phyloP scores from a whole-genome alignment of 1,139 yeast species.

The Zygosaccharomyces sapae region DNA sequence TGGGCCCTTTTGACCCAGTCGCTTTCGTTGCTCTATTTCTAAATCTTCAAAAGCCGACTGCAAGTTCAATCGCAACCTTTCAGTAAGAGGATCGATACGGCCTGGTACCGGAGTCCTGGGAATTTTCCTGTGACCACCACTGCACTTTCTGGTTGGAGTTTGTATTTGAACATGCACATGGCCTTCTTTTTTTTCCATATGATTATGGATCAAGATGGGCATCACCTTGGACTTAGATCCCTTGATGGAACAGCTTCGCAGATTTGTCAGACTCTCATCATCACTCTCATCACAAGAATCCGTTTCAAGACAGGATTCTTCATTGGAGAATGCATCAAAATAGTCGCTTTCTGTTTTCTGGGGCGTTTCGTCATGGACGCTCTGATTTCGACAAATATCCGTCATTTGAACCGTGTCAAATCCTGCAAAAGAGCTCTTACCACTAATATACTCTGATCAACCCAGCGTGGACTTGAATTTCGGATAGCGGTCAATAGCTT shows the following conservation, averaged over 20 bases:
- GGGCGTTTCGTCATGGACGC: background rate
- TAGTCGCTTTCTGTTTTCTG: constrained; percentile 1
- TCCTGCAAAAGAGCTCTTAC: background rate
- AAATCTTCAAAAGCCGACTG: background rate
- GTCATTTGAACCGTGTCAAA: background rate
- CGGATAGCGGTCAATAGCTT: background rate
- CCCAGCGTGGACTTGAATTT: background rate
- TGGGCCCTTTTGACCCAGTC: constrained; percentile 8
- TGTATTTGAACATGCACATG: constrained; percentile 12
- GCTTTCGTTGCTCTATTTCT: constrained; percentile 2
- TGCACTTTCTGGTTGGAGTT: constrained; percentile 8
- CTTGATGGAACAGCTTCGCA: background rate
- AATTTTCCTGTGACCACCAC: constrained; percentile 3
- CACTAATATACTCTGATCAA: background rate
- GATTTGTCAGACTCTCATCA: constrained; percentile 9
- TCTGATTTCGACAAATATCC: constrained; percentile 3
- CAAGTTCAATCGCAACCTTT: background rate
- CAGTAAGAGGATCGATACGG: constrained; percentile 3
- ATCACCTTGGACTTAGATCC: constrained; percentile 1
- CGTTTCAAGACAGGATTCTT: constrained; percentile 6
- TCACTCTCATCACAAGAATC: constrained; percentile 10
- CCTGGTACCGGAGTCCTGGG: constrained; percentile 18
- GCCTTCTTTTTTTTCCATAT: background rate
- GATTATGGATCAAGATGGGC: constrained; percentile 10
- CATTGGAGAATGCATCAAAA: constrained; percentile 8